A percentile compares a stretch with the other conserved stretches of the same genome.
Conservation (phyloP, 169 alveolate species). For the Eimeria mitis region DNA sequence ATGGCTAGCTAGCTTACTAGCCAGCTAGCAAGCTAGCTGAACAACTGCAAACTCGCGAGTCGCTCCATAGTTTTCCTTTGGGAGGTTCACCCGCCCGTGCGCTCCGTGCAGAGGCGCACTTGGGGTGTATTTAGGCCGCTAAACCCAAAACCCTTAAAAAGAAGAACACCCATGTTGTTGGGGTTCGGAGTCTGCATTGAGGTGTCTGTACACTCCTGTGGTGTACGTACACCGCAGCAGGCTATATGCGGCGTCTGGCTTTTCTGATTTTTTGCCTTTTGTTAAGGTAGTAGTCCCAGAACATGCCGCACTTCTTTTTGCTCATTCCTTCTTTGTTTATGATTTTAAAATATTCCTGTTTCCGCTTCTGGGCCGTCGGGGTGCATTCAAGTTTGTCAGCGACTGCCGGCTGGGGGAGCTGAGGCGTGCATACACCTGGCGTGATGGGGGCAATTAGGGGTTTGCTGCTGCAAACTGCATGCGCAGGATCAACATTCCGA, state of each 20-base stretch:
- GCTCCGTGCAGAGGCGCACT: not conserved
- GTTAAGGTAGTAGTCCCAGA: conserved; percentile 13
- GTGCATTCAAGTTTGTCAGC: not conserved
- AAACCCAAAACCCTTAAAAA: no score
- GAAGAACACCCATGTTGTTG: not conserved
- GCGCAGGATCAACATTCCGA: no score
- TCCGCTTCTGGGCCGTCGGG: conserved; percentile 38
- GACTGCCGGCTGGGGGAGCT: not conserved
- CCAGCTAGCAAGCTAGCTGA: no score
- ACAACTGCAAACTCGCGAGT: not conserved
- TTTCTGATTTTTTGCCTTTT: conserved; percentile 6
- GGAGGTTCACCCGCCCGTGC: not conserved
- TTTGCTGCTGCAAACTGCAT: not conserved
- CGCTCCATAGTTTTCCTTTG: not conserved
- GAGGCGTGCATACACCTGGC: no score
- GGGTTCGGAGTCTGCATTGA: not conserved
- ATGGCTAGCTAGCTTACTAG: no score
- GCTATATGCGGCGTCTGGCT: not conserved
- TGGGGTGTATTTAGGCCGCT: no score
- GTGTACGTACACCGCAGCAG: not conserved
- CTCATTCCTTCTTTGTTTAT: conserved; percentile 57
- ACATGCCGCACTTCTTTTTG: conserved; percentile 68
- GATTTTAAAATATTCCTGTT: conserved; percentile 32
- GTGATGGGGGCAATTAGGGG: not conserved
- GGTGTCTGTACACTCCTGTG: not conserved